Evolutionary conservation across 306 rosid species (phyloP).

Genomic region (Begonia masoniana): DNA sequence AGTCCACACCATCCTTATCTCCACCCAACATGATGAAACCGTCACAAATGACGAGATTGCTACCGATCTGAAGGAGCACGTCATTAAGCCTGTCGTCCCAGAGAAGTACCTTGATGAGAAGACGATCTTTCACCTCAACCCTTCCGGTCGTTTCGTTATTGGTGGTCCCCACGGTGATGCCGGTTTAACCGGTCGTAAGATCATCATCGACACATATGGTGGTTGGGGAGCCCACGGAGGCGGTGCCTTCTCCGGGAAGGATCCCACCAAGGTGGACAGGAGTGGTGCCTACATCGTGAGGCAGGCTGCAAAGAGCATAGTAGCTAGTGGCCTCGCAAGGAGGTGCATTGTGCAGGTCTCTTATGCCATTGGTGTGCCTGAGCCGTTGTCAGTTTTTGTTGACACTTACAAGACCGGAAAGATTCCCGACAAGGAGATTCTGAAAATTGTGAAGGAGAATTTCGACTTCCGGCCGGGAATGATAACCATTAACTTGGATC

Average conservation of each 20-base stretch:
- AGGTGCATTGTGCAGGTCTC: slow-evolving; percentile 56
- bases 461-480: slow-evolving; percentile 62
- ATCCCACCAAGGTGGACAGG: slow-evolving; percentile 65
- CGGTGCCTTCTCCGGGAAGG: slow-evolving; percentile 66
- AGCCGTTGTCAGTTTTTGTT: slow-evolving; percentile 49
- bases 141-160: slow-evolving; percentile 63
- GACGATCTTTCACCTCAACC: slow-evolving; percentile 71
- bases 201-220: slow-evolving; percentile 56
- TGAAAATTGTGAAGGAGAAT: slow-evolving; percentile 45
- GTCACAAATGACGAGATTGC: slow-evolving; percentile 60
- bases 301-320: slow-evolving; percentile 63
- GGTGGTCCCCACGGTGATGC: slow-evolving; percentile 74
- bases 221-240: slow-evolving; percentile 79
- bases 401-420: slow-evolving; percentile 47
- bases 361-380: slow-evolving; percentile 63
- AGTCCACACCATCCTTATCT: slow-evolving; percentile 62
- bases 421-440: slow-evolving; percentile 56
- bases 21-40: slow-evolving; percentile 62
- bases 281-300: slow-evolving; percentile 60
- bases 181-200: slow-evolving; percentile 59
- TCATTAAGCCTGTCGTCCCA: slow-evolving; percentile 55
- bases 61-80: slow-evolving; percentile 54
- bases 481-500: slow-evolving; percentile 61
- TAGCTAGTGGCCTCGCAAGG: slow-evolving; percentile 51
- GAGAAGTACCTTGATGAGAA: slow-evolving; percentile 62